phyloP scores from a whole-genome alignment of 768 basidiomycete species.

The Boletus fagicola region DNA sequence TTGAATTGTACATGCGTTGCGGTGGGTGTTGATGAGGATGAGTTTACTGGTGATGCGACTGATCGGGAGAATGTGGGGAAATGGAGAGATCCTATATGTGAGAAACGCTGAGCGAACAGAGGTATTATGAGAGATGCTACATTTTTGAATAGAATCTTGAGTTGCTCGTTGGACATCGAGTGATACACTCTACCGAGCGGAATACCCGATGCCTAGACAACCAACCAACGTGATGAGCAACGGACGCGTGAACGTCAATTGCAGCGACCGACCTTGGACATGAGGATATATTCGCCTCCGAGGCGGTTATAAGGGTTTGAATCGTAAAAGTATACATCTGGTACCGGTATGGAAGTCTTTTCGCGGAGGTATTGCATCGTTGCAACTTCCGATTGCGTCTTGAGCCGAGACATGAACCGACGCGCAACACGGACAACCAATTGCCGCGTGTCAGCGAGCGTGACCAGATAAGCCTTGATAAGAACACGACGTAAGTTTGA shows the following conservation, averaged over 20 bases:
- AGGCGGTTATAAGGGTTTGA: slow-evolving; percentile 82
- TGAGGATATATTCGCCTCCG: slow-evolving; percentile 82
- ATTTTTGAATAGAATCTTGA: slow-evolving; percentile 64
- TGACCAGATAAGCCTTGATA: slow-evolving; percentile 75
- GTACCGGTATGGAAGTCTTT: slow-evolving; percentile 70
- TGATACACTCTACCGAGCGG: slow-evolving; percentile 72
- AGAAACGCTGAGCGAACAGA: slow-evolving; percentile 74
- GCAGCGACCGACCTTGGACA: slow-evolving; percentile 66
- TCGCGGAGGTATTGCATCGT: slow-evolving; percentile 79
- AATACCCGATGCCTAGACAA: slow-evolving; percentile 64
- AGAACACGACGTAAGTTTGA: slow-evolving; percentile 7
- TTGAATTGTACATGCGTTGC: slow-evolving; percentile 20
- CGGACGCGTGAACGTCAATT: slow-evolving; percentile 1
- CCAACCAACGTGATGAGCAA: background rate
- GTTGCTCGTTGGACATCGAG: slow-evolving; percentile 60
- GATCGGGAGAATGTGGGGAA: slow-evolving; percentile 24
- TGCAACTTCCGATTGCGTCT: slow-evolving; percentile 85
- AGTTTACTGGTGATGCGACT: slow-evolving; percentile 20
- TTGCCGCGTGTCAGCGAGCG: slow-evolving; percentile 56
- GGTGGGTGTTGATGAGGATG: slow-evolving; percentile 29
- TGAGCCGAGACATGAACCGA: slow-evolving; percentile 81
- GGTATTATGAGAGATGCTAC: slow-evolving; percentile 67
- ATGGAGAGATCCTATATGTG: slow-evolving; percentile 73
- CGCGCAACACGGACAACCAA: slow-evolving; percentile 80
- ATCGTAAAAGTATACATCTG: slow-evolving; percentile 73